These are phyloP conservation scores for Haplosporangium sp. DNA, from an alignment of 371 early-diverging fungal species.

Conservation along the genomic window DNA sequence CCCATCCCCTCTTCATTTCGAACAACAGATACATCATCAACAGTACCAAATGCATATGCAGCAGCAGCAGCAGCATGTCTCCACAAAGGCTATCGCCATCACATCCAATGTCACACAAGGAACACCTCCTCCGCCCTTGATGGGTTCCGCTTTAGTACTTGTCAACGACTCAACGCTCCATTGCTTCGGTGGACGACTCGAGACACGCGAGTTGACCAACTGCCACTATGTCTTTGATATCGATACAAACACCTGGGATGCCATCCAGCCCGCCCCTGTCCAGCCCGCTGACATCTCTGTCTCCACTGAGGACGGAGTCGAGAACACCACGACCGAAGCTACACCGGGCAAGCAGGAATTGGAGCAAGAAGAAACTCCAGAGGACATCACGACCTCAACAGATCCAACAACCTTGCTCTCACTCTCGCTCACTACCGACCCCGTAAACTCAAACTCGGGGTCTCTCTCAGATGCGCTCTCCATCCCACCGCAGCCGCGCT, in stretches of 20 bases:
- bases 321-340: conserved; percentile 5
- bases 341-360: not conserved
- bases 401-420: conserved; percentile 18
- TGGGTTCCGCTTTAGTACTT: conserved; percentile 77
- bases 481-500: conserved; percentile 53
- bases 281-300: not conserved
- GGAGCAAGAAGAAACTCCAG: not conserved
- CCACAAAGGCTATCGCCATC: conserved; percentile 46
- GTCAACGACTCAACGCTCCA: conserved; percentile 64
- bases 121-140: conserved; percentile 75
- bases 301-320: too few relatives aligned
- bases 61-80: conserved; percentile 9
- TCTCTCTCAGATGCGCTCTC: conserved; percentile 15
- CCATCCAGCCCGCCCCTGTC: conserved; percentile 30
- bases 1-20: not conserved
- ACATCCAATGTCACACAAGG: conserved; percentile 49
- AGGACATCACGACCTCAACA: not conserved
- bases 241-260: conserved; percentile 66
- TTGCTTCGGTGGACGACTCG: conserved; percentile 81
- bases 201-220: conserved; percentile 75
- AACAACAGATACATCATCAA: conserved; percentile 3
- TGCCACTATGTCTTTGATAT: conserved; percentile 75
- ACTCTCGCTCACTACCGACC: conserved; percentile 37
- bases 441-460: conserved; percentile 17
- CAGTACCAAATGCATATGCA: conserved; percentile 11